Evolutionary conservation across 257 asterid species (phyloP).

Genomic region (Mentha longifolia): DNA sequence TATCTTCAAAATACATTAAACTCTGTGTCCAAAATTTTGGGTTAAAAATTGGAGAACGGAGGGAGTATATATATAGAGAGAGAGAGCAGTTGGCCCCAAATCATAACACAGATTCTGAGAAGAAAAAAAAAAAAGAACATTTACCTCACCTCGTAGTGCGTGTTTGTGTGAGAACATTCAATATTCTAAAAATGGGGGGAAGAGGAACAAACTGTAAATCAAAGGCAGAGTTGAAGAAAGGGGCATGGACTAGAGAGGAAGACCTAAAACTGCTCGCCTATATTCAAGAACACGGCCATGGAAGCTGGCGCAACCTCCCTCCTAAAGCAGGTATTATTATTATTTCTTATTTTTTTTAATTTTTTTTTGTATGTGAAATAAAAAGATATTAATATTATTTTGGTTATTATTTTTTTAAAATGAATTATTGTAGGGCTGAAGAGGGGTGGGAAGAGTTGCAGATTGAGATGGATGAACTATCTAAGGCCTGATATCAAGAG

Average conservation of each 20-base stretch:
- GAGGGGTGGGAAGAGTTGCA: constrained; percentile 67
- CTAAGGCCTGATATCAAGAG: constrained; percentile 57
- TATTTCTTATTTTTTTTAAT: too few species aligned
- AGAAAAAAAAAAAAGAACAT: too few species aligned
- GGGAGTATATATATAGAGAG: background rate
- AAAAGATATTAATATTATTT: background rate
- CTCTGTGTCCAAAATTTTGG: too few species aligned
- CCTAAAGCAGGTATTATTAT: constrained; percentile 49
- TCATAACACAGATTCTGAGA: background rate
- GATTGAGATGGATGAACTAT: constrained; percentile 63
- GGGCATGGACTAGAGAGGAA: constrained; percentile 69
- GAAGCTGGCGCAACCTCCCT: constrained; percentile 63
- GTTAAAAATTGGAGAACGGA: too few species aligned
- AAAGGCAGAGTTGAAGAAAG: constrained; percentile 52
- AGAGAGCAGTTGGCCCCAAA: background rate
- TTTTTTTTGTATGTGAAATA: background rate
- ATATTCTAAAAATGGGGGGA: constrained; percentile 35
- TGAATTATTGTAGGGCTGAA: constrained; percentile 37
- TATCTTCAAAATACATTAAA: too few species aligned
- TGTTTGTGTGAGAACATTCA: background rate
- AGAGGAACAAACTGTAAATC: constrained; percentile 23
- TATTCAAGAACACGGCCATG: constrained; percentile 53
- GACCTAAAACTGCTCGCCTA: constrained; percentile 54
- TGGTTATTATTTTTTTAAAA: background rate
- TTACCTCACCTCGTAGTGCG: constrained; percentile 16